Evolutionary conservation across 345 rosid species (phyloP).

Genomic region (Eucalyptus viminalis): DNA sequence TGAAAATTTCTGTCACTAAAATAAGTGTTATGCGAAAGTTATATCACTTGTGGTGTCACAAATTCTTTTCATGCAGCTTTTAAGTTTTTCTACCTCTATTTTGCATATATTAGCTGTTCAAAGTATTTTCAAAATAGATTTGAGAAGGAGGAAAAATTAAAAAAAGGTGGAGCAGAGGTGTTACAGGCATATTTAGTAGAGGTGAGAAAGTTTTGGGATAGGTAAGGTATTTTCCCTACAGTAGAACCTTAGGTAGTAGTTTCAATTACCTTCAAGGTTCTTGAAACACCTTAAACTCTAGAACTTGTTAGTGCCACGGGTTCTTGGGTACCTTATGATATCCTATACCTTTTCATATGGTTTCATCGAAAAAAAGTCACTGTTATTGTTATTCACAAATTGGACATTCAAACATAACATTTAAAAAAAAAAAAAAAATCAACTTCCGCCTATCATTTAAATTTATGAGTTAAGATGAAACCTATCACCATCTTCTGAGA

Average conservation of each 20-base stretch:
- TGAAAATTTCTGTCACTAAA: background rate
- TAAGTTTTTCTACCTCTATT: background rate
- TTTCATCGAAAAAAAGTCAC: background rate
- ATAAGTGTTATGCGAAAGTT: fast-evolving
- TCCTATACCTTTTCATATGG: background rate
- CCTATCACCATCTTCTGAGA: too few species aligned
- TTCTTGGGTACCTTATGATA: background rate
- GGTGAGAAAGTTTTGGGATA: background rate
- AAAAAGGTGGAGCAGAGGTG: background rate
- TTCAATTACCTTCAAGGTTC: too few species aligned
- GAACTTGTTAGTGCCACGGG: background rate
- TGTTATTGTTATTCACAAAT: too few species aligned
- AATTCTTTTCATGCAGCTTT: background rate
- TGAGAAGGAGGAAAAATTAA: too few species aligned
- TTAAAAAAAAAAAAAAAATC: too few species aligned
- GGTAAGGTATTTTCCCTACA: background rate
- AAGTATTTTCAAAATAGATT: background rate
- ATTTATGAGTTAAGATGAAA: too few species aligned
- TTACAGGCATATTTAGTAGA: background rate
- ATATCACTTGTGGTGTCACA: too few species aligned
- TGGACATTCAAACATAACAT: too few species aligned
- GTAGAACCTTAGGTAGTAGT: background rate
- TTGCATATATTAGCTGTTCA: background rate
- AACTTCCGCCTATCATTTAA: too few species aligned
- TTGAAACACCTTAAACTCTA: too few species aligned